Evolutionary conservation across 2,329 filamentous ascomycete genomes (phyloP), one percentile per base, ranked within the genome.

Genomic region (Claviceps monticola): DNA sequence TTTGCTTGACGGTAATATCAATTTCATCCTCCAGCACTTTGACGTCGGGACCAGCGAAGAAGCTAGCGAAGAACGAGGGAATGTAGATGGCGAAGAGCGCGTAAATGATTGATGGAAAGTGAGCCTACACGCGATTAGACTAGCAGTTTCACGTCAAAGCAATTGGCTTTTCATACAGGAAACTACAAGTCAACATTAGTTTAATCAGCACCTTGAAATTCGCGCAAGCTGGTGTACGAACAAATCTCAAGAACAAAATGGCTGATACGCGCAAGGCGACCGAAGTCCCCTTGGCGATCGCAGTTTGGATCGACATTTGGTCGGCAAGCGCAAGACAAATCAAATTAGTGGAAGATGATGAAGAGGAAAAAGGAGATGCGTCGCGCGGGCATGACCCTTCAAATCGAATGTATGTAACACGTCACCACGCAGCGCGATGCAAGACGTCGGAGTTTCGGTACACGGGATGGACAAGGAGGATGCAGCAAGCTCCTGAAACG

Each of bases 51-150:
- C 79, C 76, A 16, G 72, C 72, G 26, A 76, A 65, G 61, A 78
- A 81, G 57, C 74, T 79, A 13, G 72, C 68, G 49, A 85, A 64
- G 65, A 84, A 86, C 0, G 81, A 72, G 0, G 82, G 75, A 0
- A 83, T 62, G 58, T 87, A 88, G 53, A 88, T 66, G 23, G 78
- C 80, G 54, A 84, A 81, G 2, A 84, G 68, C 0, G 83, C 74
- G 52, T 80, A 80, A 3, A 81, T 70, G 39, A 78, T 59, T 34
- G 81, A 81, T 54, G 74, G 63, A 54, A 71, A 65, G 56, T 66
- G 65, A 51, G 66, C 67, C 66, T 68, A 57, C 11, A 50, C 43
- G 38, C 44, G 41, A 50, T 59, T 53, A 54, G 54, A 16, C 19
- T 46, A 29, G 17, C 6, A 26, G 14, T 55, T 41, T 17, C 46